Evolutionary conservation across 495 filamentous ascomycete genomes (phyloP).

Genomic region (Talaromyces liani): DNA sequence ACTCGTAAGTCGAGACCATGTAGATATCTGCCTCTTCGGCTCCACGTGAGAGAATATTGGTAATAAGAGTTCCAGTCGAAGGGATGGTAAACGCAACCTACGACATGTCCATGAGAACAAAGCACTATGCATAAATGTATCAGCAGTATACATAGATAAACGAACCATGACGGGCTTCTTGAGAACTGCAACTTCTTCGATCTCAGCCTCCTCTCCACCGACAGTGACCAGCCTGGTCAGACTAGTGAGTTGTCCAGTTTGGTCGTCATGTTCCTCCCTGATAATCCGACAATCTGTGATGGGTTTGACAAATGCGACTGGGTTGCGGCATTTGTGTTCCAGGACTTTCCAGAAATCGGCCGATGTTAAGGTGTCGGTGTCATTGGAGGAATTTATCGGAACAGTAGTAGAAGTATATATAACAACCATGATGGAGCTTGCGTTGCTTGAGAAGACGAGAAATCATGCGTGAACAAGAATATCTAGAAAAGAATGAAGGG

Average conservation of each 20-base stretch:
- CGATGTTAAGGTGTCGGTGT: neutral
- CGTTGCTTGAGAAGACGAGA: neutral
- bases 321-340: conserved; percentile 6
- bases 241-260: neutral
- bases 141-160: neutral
- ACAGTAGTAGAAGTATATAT: conserved; percentile 4
- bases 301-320: conserved; percentile 1
- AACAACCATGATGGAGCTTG: neutral
- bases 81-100: neutral
- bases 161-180: conserved; percentile 2
- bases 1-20: conserved; percentile 5
- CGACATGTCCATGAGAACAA: too few relatives aligned
- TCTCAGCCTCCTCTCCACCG: neutral
- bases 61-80: neutral
- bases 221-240: neutral
- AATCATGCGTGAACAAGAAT: neutral
- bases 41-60: conserved; percentile 1
- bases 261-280: neutral
- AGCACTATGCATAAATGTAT: neutral
- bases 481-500: neutral
- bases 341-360: conserved; percentile 4
- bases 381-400: neutral
- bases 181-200: conserved; percentile 3
- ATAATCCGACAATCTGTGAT: neutral
- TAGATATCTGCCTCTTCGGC: neutral